Base-by-base conservation (phyloP, 352 stramenopile species). In the Albugo candida region DNA sequence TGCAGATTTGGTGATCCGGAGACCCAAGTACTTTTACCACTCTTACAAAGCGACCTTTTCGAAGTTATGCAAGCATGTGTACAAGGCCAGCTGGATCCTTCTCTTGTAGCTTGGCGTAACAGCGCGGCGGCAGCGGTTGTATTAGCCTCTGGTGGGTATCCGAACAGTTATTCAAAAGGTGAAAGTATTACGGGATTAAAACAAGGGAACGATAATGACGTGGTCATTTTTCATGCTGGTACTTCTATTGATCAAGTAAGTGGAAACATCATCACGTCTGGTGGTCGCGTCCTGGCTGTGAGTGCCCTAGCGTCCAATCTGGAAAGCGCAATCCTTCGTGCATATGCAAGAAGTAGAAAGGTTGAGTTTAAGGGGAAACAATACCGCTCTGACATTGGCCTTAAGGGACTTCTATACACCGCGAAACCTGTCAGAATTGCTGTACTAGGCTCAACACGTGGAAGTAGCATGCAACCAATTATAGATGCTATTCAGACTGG, bases 1-100 rank as follows among this genome's bases (percentile, higher is more conserved):
- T 98, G 94, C 59, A 87, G 96, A 48, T 99, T 99, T 55, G 96
- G 96, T 50, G 96, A 99, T 65, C 96, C 96, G 12, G 96, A 99
- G 73, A 98, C 95, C 1, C 91, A 99, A 52, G 94, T 98, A 24
- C 58, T 99, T 34, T 74, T 99, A 39, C 95, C 95, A 27, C 73
- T 99, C 18, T 74, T 99, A 37, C 79, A 97, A 59, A 97, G 81
- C 37, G 95, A 99, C 58, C 66, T 99, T 42, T 98, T 97, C 53
- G 93, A 98, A 65, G 83, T 99, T 47, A 93, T 99, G 69, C 70
- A 70, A 43, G 92, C 94, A 16, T 99, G 94, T 61, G 94, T 93
- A 16, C 79, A 97, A 53, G 86, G 94, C 52, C 83, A 67, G 20
- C 71, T 98, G 14, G 64, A 88, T 36, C 58, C 67, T 24, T 80